These are phyloP conservation scores for Edaphochlamys debaryana DNA, from an alignment of 139 green algal species.

Conservation along the genomic window DNA sequence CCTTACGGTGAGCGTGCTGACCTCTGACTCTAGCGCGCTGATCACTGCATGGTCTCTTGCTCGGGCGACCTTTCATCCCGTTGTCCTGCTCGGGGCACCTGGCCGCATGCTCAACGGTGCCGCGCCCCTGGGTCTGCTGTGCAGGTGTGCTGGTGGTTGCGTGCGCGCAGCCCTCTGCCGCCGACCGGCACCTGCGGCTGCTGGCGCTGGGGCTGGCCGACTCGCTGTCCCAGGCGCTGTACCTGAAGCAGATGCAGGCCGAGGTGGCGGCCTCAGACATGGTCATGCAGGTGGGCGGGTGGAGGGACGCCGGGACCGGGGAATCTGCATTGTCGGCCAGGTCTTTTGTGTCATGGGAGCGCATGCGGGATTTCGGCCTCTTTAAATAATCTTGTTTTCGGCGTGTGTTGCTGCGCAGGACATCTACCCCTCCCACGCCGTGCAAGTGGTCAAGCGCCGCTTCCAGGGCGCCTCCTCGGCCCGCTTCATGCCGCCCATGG, in stretches of 20 bases:
- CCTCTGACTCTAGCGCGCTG: too few species aligned
- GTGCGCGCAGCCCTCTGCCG: neutral
- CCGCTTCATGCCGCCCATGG: neutral
- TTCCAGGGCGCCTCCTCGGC: neutral
- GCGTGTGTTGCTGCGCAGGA: neutral
- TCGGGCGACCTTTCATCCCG: too few species aligned
- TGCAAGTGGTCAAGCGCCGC: constrained; percentile 13
- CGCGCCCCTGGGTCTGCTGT: too few species aligned
- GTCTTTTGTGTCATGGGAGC: too few species aligned
- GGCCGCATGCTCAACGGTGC: too few species aligned
- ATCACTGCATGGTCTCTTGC: too few species aligned
- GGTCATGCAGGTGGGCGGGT: neutral
- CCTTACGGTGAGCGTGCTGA: neutral
- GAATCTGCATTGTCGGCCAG: neutral
- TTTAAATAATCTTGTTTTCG: neutral
- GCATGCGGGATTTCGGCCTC: neutral
- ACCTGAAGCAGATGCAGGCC: constrained; percentile 5
- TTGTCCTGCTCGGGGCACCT: too few species aligned
- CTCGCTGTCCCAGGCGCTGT: neutral
- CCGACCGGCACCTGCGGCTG: neutral
- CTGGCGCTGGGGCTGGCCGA: neutral
- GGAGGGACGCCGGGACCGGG: too few species aligned
- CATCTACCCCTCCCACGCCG: neutral
- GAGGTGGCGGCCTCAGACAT: neutral
- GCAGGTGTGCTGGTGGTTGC: neutral